These are phyloP conservation scores for Acorus calamus DNA, from an alignment of 106 monocot species.

Conservation along the genomic window DNA sequence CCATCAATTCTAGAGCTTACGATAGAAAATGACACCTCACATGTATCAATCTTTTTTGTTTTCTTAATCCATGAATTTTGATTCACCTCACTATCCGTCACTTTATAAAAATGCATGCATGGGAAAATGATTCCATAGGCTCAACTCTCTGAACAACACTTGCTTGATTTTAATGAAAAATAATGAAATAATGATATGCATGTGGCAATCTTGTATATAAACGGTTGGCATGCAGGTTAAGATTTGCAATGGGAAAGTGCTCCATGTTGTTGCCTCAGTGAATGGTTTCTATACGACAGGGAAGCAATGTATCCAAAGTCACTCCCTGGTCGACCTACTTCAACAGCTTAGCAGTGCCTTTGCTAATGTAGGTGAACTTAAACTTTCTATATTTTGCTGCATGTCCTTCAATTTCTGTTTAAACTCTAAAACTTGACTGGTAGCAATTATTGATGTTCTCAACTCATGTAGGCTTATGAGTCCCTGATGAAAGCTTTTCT, in stretches of 20 bases:
- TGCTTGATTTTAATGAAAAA: too few species aligned
- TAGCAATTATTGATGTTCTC: neutral
- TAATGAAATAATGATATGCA: neutral
- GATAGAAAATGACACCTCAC: too few species aligned
- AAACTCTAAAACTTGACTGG: neutral
- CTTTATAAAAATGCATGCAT: too few species aligned
- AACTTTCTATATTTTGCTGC: neutral
- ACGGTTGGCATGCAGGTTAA: slow-evolving; percentile 47
- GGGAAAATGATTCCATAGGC: too few species aligned
- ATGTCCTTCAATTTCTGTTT: neutral
- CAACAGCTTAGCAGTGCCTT: slow-evolving; percentile 84
- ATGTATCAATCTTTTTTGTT: too few species aligned
- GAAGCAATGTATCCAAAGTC: slow-evolving; percentile 41
- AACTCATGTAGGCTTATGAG: slow-evolving; percentile 72
- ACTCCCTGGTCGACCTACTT: slow-evolving; percentile 73
- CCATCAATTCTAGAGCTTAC: too few species aligned
- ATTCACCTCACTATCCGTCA: too few species aligned
- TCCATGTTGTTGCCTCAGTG: slow-evolving; percentile 43
- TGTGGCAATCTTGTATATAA: neutral
- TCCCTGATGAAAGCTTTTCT: slow-evolving; percentile 86
- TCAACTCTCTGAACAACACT: too few species aligned
- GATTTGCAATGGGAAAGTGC: slow-evolving; percentile 84
- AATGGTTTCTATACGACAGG: slow-evolving; percentile 67
- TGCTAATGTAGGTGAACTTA: slow-evolving; percentile 46
- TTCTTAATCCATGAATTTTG: too few species aligned